Base-by-base conservation (phyloP, 1,284 basidiomycete species). In the Amylostereum areolatum region DNA sequence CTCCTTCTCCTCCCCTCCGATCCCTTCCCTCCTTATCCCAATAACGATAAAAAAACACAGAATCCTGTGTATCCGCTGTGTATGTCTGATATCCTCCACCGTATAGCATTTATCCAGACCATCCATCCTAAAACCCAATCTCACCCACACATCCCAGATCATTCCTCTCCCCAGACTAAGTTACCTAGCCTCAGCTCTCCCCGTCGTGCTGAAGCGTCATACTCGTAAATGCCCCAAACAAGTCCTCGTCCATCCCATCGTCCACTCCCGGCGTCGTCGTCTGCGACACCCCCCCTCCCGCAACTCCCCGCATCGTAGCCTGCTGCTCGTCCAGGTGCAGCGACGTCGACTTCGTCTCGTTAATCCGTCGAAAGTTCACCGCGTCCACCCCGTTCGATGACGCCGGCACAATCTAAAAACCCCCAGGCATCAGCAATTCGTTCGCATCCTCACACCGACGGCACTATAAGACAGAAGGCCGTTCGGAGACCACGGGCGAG, bases 311-410 rank as follows among this genome's bases (percentile, higher is more conserved):
- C 52, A 67, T 68, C 59, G 81, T 74, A 24, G 48, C 50, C 37
- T 59, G 54, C 54, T 68, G 65, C 52, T 78, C 78, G 58, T 94
- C 92, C 56, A 97, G 80, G 66, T 97, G 92, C 60, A 97, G 74
- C 54, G 89, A 93, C 55, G 84, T 83, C 43, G 88, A 91, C 25
- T 28, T 24, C 41, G 41, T 43, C 69, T 98, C 96, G 57, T 92
- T 85, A 62, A 97, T 74, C 50, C 87, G 81, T 45, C 94, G 84
- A 75, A 95, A 97, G 71, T 97, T 96, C 66, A 88, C 82, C 29
- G 90, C 87, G 63, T 96, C 93, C 52, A 81, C 70, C 42, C 89
- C 92, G 60, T 90, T 92, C 44, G 88, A 89, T 56, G 78, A 78
- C 43, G 85, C 79, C 36, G 92, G 93, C 32, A 93, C 77, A 62